phyloP scores from a whole-genome alignment of 306 rosid genomes.

The Cajanus cajan region DNA sequence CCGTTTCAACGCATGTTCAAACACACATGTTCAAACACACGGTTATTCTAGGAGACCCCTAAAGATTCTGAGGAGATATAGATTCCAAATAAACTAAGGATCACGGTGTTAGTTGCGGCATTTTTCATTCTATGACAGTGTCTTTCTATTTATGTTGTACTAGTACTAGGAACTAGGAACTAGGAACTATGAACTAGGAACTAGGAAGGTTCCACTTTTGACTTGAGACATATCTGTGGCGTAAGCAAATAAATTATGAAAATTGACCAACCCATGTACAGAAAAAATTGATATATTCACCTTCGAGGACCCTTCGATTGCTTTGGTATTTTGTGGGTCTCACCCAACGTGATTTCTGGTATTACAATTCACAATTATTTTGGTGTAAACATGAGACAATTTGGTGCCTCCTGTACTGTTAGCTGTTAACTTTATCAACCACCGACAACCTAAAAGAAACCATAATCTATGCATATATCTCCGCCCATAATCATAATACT shows the following conservation, averaged over 20 bases:
- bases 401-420: background rate
- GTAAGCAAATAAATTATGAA: background rate
- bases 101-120: background rate
- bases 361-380: background rate
- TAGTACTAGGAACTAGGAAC: too few species aligned
- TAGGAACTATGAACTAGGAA: too few species aligned
- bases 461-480: background rate
- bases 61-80: background rate
- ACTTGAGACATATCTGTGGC: background rate
- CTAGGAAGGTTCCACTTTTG: constrained; percentile 19
- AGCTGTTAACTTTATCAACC: background rate
- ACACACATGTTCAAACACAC: too few species aligned
- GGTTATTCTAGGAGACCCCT: background rate
- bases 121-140: background rate
- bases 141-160: background rate
- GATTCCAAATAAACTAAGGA: background rate
- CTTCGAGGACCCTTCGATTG: background rate
- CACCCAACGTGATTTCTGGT: background rate
- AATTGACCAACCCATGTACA: background rate
- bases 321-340: constrained; percentile 4
- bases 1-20: too few species aligned
- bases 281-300: background rate
- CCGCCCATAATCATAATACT: background rate
- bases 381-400: background rate
- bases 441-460: background rate